Evolutionary conservation across 208 protist genomes (phyloP).

Genomic region (Porcisia deanei): DNA sequence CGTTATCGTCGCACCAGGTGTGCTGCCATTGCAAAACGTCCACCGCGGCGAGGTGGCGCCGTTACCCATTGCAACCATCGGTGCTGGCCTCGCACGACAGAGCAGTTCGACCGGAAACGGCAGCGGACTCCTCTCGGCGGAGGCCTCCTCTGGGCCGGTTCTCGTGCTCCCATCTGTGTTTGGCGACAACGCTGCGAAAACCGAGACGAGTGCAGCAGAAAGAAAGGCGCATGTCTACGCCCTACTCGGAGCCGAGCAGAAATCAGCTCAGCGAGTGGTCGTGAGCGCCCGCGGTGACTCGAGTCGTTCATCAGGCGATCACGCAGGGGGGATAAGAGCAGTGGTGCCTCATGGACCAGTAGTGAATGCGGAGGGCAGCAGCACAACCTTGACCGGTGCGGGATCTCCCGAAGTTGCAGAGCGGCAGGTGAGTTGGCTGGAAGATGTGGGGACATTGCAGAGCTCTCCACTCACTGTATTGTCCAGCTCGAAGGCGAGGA

Average conservation of each 20-base stretch:
- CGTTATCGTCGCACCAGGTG: neutral
- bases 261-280: neutral
- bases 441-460: constrained; percentile 4
- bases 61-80: neutral
- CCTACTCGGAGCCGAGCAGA: constrained; percentile 19
- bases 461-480: neutral
- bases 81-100: neutral
- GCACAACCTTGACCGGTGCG: neutral
- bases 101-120: neutral
- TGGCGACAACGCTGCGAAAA: neutral
- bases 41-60: neutral
- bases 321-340: neutral
- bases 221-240: constrained; percentile 10
- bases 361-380: neutral
- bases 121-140: neutral
- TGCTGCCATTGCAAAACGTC: neutral
- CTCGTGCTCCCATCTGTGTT: neutral
- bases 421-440: neutral
- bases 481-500: neutral
- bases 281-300: neutral
- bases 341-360: neutral
- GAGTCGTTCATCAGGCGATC: neutral
- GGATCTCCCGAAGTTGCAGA: too few relatives aligned
- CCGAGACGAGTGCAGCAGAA: neutral
- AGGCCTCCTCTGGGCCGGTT: neutral